phyloP scores from a whole-genome alignment of 140 eudicot genomes.

The Cichorium intybus region DNA sequence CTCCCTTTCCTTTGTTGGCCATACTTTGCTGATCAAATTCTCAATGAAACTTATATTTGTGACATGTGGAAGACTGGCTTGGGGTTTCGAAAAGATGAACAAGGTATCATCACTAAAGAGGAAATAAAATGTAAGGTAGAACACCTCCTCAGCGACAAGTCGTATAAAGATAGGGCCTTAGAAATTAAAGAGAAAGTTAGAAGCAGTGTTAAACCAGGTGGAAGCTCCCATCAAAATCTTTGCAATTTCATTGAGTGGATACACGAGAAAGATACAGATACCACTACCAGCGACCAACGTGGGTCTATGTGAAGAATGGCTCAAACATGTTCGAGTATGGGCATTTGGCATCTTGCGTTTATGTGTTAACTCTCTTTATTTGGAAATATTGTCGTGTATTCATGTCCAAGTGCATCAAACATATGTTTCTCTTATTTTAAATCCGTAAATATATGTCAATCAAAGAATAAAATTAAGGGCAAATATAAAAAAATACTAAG shows the following conservation, averaged over 20 bases:
- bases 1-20: slow-evolving; percentile 56
- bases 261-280: slow-evolving; percentile 12
- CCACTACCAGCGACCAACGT: too few species aligned
- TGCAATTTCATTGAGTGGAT: slow-evolving; percentile 29
- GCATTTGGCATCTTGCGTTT: too few species aligned
- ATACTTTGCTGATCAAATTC: slow-evolving; percentile 44
- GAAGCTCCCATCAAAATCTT: slow-evolving; percentile 32
- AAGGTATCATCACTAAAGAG: slow-evolving; percentile 26
- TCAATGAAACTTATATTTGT: slow-evolving; percentile 25
- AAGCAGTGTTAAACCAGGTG: slow-evolving; percentile 6
- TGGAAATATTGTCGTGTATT: too few species aligned
- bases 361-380: too few species aligned
- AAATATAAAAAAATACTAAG: too few species aligned
- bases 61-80: slow-evolving; percentile 46
- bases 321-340: too few species aligned
- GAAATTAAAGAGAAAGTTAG: slow-evolving; percentile 16
- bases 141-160: slow-evolving; percentile 16
- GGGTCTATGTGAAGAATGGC: too few species aligned
- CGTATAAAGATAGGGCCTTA: slow-evolving; percentile 23
- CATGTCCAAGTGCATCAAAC: too few species aligned
- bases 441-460: too few species aligned
- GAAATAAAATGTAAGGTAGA: slow-evolving; percentile 35
- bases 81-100: slow-evolving; percentile 25
- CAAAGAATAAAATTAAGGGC: too few species aligned
- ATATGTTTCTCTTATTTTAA: too few species aligned